These are phyloP conservation scores for Angomonas deanei DNA, from an alignment of 208 protist species.

Conservation along the genomic window DNA sequence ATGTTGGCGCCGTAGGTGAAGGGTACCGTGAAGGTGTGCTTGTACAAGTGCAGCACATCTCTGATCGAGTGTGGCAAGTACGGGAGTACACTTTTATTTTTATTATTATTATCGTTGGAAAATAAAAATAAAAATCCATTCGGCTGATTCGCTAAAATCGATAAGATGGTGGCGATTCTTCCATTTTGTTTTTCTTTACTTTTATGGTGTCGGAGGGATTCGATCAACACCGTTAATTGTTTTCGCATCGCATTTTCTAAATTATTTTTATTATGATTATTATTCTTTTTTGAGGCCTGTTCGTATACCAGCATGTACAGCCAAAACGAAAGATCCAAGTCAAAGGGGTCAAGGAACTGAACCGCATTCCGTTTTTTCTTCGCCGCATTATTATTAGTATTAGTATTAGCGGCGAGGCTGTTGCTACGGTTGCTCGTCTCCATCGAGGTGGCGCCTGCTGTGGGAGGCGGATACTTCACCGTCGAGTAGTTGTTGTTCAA, in stretches of 20 bases:
- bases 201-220: too few species aligned
- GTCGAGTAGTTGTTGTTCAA: conserved; percentile 13
- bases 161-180: too few species aligned
- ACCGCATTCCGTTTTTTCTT: not conserved
- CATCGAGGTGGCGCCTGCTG: too few species aligned
- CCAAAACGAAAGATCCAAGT: conserved; percentile 6
- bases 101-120: not conserved
- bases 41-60: not conserved
- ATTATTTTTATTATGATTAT: too few species aligned
- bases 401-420: not conserved
- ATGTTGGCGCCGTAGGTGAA: conserved; percentile 4
- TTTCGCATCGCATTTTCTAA: too few species aligned
- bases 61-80: not conserved
- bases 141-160: too few species aligned
- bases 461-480: too few species aligned
- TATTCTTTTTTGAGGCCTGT: too few species aligned
- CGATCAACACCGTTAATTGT: too few species aligned
- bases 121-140: too few species aligned
- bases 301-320: not conserved
- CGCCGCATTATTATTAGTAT: not conserved
- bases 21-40: not conserved
- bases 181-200: too few species aligned
- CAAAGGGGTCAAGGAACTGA: conserved; percentile 2
- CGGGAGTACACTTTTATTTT: not conserved
- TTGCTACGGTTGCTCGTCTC: too few species aligned